Percentiles rank a stretch among this genome's conserved stretches.
These are phyloP conservation scores for Globisporangium heterothallicum DNA, from an alignment of 352 stramenopile species.

Conservation along the genomic window DNA sequence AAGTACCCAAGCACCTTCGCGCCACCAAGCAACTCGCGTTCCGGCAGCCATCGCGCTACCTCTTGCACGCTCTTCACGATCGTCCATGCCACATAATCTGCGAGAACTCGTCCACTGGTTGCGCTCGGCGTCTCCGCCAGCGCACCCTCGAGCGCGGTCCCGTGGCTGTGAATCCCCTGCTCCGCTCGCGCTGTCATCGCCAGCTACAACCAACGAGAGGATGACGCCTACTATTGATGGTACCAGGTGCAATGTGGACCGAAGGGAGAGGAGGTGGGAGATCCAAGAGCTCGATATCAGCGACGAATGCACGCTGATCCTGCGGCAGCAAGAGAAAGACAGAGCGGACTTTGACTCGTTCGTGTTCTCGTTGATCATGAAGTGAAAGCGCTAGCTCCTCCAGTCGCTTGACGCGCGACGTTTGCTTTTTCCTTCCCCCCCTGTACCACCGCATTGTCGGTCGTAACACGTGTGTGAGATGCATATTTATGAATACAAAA, in stretches of 20 bases:
- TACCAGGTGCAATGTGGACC: no score
- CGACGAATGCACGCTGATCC: not conserved
- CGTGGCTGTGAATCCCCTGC: no score
- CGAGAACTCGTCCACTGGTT: slow-evolving; percentile 35
- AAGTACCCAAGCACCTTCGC: slow-evolving; percentile 32
- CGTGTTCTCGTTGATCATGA: slow-evolving; percentile 41
- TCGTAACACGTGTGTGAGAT: no score
- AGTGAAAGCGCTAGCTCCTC: slow-evolving; percentile 18
- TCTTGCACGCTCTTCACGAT: slow-evolving; percentile 15
- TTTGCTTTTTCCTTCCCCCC: no score
- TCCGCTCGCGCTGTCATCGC: slow-evolving; percentile 1
- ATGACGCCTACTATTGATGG: no score
- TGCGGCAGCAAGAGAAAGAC: slow-evolving; percentile 22
- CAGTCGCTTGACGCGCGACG: not conserved
- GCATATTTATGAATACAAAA: not conserved
- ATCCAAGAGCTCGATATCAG: not conserved
- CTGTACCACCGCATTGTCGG: no score
- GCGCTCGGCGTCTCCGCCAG: slow-evolving; percentile 17
- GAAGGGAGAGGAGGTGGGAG: not conserved
- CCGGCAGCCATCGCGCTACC: slow-evolving; percentile 33
- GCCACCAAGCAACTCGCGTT: slow-evolving; percentile 18
- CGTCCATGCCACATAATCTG: slow-evolving; percentile 38
- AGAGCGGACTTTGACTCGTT: slow-evolving; percentile 42
- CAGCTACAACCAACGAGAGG: no score
- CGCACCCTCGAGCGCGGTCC: slow-evolving; percentile 2